Conservation (phyloP, 345 rosid species). For the Eutrema heterophyllum region DNA sequence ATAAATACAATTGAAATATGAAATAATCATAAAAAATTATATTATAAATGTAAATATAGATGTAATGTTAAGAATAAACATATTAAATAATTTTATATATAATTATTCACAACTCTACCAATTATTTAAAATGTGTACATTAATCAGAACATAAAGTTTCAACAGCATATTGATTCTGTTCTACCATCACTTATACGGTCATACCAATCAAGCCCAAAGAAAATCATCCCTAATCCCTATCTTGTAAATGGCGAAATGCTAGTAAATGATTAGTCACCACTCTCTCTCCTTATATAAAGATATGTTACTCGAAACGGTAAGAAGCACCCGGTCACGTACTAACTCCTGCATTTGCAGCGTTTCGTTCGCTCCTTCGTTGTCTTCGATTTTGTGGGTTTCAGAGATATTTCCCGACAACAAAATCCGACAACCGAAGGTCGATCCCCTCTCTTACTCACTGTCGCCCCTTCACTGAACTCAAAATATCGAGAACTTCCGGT, state of each 20-base stretch:
- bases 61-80: too few relatives aligned
- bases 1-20: too few relatives aligned
- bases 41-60: too few relatives aligned
- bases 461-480: not conserved
- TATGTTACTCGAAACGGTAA: not conserved
- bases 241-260: not conserved
- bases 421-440: slow-evolving; percentile 1
- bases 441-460: not conserved
- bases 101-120: too few relatives aligned
- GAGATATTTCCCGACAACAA: not conserved
- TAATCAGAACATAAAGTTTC: too few relatives aligned
- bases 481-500: not conserved
- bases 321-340: not conserved
- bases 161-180: too few relatives aligned
- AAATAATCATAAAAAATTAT: too few relatives aligned
- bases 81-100: too few relatives aligned
- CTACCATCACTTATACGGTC: too few relatives aligned
- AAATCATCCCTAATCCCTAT: not conserved
- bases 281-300: not conserved
- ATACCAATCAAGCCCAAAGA: too few relatives aligned
- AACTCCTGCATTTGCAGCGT: not conserved
- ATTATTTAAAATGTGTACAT: too few relatives aligned
- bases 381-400: not conserved
- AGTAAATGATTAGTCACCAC: not conserved
- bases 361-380: not conserved